Percentiles rank a stretch among this genome's conserved stretches.
Conservation (phyloP, 345 rosid species). For the Ceriops zippeliana region DNA sequence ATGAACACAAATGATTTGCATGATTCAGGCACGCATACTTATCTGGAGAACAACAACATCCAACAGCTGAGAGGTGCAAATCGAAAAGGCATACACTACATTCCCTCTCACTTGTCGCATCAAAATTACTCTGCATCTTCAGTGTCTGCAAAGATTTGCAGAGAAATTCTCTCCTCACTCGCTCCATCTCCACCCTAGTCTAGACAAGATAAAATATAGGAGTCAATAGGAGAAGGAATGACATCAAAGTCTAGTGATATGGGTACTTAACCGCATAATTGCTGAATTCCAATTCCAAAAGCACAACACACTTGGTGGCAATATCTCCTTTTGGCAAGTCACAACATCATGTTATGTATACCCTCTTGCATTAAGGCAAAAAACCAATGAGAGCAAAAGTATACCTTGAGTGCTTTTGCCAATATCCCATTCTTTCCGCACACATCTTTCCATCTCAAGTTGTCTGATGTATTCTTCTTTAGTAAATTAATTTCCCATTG, state of each 20-base stretch:
- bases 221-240: constrained; percentile 15
- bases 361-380: background rate
- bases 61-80: constrained; percentile 94
- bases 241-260: background rate
- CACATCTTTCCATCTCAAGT: constrained; percentile 79
- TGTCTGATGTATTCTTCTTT: constrained; percentile 63
- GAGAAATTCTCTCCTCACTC: constrained; percentile 54
- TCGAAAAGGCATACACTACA: constrained; percentile 87
- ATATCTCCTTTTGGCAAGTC: no score
- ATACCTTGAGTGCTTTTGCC: constrained; percentile 83
- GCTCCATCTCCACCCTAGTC: constrained; percentile 83
- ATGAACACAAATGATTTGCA: constrained; percentile 77
- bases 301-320: no score
- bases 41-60: constrained; percentile 89
- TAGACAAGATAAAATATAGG: constrained; percentile 24
- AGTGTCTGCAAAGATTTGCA: constrained; percentile 53
- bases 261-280: background rate
- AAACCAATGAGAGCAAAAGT: constrained; percentile 13
- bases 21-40: constrained; percentile 87
- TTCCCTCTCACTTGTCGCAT: constrained; percentile 86
- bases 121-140: constrained; percentile 92
- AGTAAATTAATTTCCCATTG: constrained; percentile 91
- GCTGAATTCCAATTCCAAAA: background rate
- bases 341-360: no score
- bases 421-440: constrained; percentile 87